phyloP scores from a whole-genome alignment of 805 yeast species.

The Candida suzukii region DNA sequence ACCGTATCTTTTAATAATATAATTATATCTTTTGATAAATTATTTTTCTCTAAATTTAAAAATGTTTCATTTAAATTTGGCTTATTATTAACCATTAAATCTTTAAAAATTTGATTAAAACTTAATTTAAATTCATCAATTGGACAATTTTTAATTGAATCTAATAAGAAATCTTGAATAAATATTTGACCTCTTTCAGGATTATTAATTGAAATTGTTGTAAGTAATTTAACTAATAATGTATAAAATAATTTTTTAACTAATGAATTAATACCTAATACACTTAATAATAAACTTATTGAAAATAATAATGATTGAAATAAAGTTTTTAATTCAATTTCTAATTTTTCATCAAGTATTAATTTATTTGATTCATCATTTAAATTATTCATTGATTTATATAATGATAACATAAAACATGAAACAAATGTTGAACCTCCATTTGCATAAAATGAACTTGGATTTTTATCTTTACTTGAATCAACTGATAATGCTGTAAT shows the following conservation, averaged over 20 bases:
- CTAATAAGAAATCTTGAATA: constrained; percentile 54
- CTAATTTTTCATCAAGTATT: neutral
- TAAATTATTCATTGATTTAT: neutral
- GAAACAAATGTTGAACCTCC: neutral
- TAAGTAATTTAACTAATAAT: constrained; percentile 55
- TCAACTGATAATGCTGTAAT: neutral
- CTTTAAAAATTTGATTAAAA: constrained; percentile 62
- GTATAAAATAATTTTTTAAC: constrained; percentile 40
- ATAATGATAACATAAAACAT: neutral
- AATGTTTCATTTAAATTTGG: neutral
- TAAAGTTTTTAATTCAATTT: constrained; percentile 12
- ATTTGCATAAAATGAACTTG: neutral
- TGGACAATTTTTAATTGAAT: constrained; percentile 62
- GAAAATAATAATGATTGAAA: constrained; percentile 17
- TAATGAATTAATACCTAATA: constrained; percentile 5
- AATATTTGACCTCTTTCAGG: constrained; percentile 30
- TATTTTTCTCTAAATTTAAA: neutral
- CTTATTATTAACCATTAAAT: constrained; percentile 33
- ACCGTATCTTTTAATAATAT: neutral
- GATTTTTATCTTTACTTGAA: neutral
- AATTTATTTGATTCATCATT: neutral
- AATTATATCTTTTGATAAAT: neutral
- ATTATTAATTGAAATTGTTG: constrained; percentile 33
- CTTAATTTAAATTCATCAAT: constrained; percentile 53
- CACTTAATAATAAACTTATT: constrained; percentile 4